A percentile compares a stretch with the other conserved stretches of the same genome.
Evolutionary conservation across 208 protist species (phyloP).

Genomic region (Phytomonas sp.): DNA sequence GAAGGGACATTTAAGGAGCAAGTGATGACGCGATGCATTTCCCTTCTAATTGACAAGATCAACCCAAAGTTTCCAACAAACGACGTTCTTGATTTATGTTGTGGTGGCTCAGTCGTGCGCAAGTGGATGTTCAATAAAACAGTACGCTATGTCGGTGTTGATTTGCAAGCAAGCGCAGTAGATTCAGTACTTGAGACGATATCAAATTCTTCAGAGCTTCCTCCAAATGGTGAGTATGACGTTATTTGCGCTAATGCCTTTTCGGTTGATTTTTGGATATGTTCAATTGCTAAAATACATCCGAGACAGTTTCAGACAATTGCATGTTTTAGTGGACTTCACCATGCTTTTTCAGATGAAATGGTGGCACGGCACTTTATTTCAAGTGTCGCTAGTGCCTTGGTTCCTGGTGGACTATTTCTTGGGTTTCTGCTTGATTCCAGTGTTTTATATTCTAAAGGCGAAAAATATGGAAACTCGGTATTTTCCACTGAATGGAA

Average conservation of each 20-base stretch:
- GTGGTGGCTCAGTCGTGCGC: slow-evolving; percentile 57
- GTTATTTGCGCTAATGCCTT: slow-evolving; percentile 74
- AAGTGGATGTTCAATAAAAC: slow-evolving; percentile 86
- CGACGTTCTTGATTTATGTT: slow-evolving; percentile 84
- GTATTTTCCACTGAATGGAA: slow-evolving; percentile 63
- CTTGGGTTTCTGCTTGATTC: slow-evolving; percentile 67
- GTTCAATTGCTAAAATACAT: slow-evolving; percentile 65
- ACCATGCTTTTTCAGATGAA: slow-evolving; percentile 67
- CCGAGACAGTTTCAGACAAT: slow-evolving; percentile 77
- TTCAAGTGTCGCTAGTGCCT: slow-evolving; percentile 64
- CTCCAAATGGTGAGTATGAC: slow-evolving; percentile 40
- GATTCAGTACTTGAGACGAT: slow-evolving; percentile 34
- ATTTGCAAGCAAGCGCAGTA: slow-evolving; percentile 53
- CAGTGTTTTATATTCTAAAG: slow-evolving; percentile 48
- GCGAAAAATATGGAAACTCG: slow-evolving; percentile 41
- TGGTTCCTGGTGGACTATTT: slow-evolving; percentile 74
- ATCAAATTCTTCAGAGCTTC: slow-evolving; percentile 29
- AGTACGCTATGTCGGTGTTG: slow-evolving; percentile 63
- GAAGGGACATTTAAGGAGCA: slow-evolving; percentile 66
- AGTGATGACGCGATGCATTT: slow-evolving; percentile 63
- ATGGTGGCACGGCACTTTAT: slow-evolving; percentile 52
- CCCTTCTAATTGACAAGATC: slow-evolving; percentile 66
- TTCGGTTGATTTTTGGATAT: slow-evolving; percentile 64
- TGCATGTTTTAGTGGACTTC: slow-evolving; percentile 64
- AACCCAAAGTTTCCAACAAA: slow-evolving; percentile 61